phyloP scores from a whole-genome alignment of 768 basidiomycete genomes.

The Auriscalpium orientale region DNA sequence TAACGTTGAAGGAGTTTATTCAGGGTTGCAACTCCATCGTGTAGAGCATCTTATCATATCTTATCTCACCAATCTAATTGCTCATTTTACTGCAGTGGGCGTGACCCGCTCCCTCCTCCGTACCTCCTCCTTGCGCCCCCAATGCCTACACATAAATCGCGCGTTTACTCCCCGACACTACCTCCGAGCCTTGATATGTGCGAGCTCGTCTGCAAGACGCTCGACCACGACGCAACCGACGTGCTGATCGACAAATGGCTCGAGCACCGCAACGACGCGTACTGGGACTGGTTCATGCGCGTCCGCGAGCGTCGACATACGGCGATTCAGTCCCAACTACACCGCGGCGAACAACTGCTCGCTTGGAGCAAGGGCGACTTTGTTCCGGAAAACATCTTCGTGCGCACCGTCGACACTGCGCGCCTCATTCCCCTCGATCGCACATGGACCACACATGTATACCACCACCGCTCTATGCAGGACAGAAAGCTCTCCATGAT shows the following conservation, averaged over 20 bases:
- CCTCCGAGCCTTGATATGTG: conserved; percentile 67
- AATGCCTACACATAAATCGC: background rate
- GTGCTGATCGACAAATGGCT: conserved; percentile 82
- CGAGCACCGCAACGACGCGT: conserved; percentile 67
- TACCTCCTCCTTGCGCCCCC: no score
- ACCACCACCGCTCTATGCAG: conserved; percentile 69
- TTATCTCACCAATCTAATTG: no score
- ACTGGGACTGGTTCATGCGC: conserved; percentile 70
- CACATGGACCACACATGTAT: conserved; percentile 77
- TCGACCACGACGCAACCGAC: conserved; percentile 70
- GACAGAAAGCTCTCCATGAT: conserved; percentile 69
- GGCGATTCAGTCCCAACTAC: conserved; percentile 37
- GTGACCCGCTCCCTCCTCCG: no score
- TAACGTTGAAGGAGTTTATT: no score
- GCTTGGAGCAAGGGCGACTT: conserved; percentile 63
- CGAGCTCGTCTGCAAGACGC: conserved; percentile 71
- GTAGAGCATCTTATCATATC: no score
- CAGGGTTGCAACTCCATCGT: no score
- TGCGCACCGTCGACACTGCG: conserved; percentile 70
- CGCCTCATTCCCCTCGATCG: conserved; percentile 74
- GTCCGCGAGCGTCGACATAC: conserved; percentile 61
- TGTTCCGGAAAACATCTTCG: conserved; percentile 72
- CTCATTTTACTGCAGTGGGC: no score
- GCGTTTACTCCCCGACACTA: conserved; percentile 53
- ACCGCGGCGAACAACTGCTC: conserved; percentile 32